Conservation (phyloP, 2,329 filamentous ascomycete genomes). For the Pleoardoris graminearum region DNA sequence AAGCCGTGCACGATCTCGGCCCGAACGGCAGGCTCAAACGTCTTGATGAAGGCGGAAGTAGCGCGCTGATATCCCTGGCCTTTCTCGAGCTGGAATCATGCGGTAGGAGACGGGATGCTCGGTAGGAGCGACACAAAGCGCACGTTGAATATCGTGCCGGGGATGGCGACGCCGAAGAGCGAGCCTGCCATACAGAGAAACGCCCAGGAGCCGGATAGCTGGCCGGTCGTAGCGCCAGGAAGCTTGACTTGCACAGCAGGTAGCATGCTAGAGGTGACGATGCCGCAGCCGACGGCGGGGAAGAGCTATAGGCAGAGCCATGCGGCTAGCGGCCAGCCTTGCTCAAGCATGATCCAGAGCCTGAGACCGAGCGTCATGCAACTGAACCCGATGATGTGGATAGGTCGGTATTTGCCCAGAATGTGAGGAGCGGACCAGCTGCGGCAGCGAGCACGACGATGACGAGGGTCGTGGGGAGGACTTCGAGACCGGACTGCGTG, state of each 20-base stretch:
- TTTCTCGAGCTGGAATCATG: constrained; percentile 14
- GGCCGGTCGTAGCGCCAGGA: constrained; percentile 25
- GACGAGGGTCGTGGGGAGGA: constrained; percentile 31
- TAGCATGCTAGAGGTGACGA: constrained; percentile 32
- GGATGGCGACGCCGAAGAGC: constrained; percentile 36
- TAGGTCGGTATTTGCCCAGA: constrained; percentile 31
- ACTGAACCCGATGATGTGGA: constrained; percentile 31
- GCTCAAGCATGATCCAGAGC: constrained; percentile 22
- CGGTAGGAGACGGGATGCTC: constrained; percentile 11
- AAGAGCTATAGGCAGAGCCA: constrained; percentile 34
- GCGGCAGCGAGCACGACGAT: constrained; percentile 27
- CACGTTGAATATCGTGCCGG: constrained; percentile 35
- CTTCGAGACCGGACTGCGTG: constrained; percentile 29
- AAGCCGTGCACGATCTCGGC: constrained; percentile 42
- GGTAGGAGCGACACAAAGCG: constrained; percentile 21
- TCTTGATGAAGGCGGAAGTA: constrained; percentile 21
- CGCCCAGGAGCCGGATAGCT: constrained; percentile 30
- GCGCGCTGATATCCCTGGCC: constrained; percentile 37
- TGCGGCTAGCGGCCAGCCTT: constrained; percentile 9
- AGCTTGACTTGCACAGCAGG: constrained; percentile 37
- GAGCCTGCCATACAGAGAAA: constrained; percentile 36
- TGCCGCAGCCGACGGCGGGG: constrained; percentile 27
- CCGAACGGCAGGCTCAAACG: constrained; percentile 18
- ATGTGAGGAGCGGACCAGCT: constrained; percentile 25
- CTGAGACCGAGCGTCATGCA: constrained; percentile 24